Conservation (phyloP, 257 asterid genomes). For the Fraxinus cuspidata region DNA sequence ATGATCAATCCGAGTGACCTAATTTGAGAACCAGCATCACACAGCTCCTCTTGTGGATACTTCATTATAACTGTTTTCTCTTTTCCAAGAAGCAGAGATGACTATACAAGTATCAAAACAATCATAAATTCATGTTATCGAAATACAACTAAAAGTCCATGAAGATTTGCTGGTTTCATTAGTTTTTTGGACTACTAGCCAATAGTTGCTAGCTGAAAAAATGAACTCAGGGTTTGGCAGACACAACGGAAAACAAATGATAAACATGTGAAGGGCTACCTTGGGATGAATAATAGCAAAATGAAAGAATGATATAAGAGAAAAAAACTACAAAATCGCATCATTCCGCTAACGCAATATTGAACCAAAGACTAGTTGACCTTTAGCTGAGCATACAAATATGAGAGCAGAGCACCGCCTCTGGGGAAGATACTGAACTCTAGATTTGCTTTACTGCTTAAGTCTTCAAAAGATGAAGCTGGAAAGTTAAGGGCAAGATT, state of each 20-base stretch:
- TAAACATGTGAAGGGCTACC: constrained; percentile 25
- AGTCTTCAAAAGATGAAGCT: constrained; percentile 50
- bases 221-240: constrained; percentile 9
- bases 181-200: constrained; percentile 11
- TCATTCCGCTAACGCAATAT: constrained; percentile 26
- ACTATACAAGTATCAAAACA: constrained; percentile 7
- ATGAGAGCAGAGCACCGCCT: constrained; percentile 82
- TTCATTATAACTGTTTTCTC: constrained; percentile 1
- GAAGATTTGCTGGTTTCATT: constrained; percentile 9
- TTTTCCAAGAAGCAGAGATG: constrained; percentile 7
- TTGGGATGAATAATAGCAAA: constrained; percentile 12
- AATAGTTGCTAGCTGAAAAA: constrained; percentile 8
- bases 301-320: constrained; percentile 17
- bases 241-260: constrained; percentile 20
- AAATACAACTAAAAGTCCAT: constrained; percentile 8
- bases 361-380: constrained; percentile 39
- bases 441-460: constrained; percentile 50
- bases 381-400: constrained; percentile 81
- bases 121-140: constrained; percentile 14
- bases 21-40: constrained; percentile 2
- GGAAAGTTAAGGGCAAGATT: constrained; percentile 62
- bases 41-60: neutral
- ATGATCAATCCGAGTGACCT: constrained; percentile 2
- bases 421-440: constrained; percentile 68
- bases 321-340: constrained; percentile 21